Base-by-base conservation (phyloP, 495 filamentous ascomycete genomes). In the Astrothelium macrocarpum region DNA sequence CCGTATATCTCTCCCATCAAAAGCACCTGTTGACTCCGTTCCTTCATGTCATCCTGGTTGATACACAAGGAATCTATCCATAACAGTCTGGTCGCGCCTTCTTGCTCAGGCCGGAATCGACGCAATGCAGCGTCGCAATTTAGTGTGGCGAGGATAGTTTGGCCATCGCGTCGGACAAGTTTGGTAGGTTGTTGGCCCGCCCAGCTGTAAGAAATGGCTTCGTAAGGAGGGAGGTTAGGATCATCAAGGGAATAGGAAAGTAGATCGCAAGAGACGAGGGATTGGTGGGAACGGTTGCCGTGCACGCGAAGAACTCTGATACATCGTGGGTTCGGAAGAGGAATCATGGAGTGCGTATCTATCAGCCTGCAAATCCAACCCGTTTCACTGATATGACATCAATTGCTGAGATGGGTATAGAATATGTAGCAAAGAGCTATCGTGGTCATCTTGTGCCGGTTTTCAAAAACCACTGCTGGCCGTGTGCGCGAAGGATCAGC, bases 21-120 rank as follows among this genome's bases (percentile, higher is more conserved):
- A 7, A 32, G 11, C n/a, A 64, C 53, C 53, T 64, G 62, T 0
- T 25, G 53, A 29, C 49, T 64, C 26, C 53, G 5, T 34, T 64
- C 62, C n/a, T 14, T 16, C 10, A 20, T 32, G 26, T 59, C 49
- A 18, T 20, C 32, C 49, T 64, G 62, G 18, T 59, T 20, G 5
- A 64, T 59, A 34, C 62, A 64, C 7, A 64, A 11, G 2, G 45
- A 32, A 25, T 64, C 62, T 5, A 64, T 59, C 62, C 62, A 64
- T 25, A 64, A 61, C 12, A 32, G 28, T 4, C 56, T 10, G 9
- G 56, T 20, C 28, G 16, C 14, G 7, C 25, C 7, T 59, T 59
- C 56, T 59, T 36, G 16, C 14, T 31, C 59, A 4, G 59, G 59
- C 7, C 59, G 59, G 2, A 61, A 61, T n/a, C 32, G 59, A 36